A percentile compares a stretch with the other conserved stretches of the same genome.
Conservation (phyloP, 768 basidiomycete genomes). For the Xerocomus potaroensis region DNA sequence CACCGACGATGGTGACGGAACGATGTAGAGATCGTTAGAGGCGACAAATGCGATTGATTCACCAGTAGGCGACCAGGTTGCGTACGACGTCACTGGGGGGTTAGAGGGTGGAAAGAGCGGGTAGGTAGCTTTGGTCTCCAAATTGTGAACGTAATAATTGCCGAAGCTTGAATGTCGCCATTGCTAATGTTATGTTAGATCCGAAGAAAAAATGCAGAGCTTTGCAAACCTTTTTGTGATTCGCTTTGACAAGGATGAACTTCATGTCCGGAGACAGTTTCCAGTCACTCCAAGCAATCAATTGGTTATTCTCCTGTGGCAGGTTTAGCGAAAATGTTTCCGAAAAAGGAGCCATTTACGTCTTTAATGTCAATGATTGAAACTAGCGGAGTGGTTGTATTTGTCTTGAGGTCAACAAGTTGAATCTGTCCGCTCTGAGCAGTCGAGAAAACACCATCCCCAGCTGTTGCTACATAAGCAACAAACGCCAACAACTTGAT, state of each 20-base stretch:
- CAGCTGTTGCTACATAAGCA: slow-evolving; percentile 51
- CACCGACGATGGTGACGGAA: slow-evolving; percentile 61
- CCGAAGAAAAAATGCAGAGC: background rate
- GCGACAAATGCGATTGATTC: slow-evolving; percentile 84
- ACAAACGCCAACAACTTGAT: background rate
- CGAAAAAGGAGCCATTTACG: slow-evolving; percentile 38
- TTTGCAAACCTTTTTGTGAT: slow-evolving; percentile 59
- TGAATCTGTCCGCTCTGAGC: slow-evolving; percentile 60
- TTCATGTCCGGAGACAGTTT: slow-evolving; percentile 88
- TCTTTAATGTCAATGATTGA: slow-evolving; percentile 55
- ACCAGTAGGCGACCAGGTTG: slow-evolving; percentile 80
- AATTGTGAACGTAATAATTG: slow-evolving; percentile 89
- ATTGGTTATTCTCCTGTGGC: slow-evolving; percentile 50
- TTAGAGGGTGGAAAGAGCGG: slow-evolving; percentile 64
- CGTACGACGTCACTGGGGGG: slow-evolving; percentile 74
- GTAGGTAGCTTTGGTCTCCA: slow-evolving; percentile 62
- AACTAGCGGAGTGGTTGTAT: slow-evolving; percentile 61
- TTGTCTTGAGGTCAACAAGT: slow-evolving; percentile 77
- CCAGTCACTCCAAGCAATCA: slow-evolving; percentile 58
- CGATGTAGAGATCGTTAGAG: slow-evolving; percentile 85
- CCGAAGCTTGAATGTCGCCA: slow-evolving; percentile 91
- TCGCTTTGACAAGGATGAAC: slow-evolving; percentile 77
- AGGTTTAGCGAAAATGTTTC: slow-evolving; percentile 1
- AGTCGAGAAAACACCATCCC: slow-evolving; percentile 87
- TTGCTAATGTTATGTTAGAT: slow-evolving; percentile 50